These are phyloP conservation scores for Coemansia sp. DNA, from an alignment of 192 early-diverging fungal genomes.

Conservation along the genomic window DNA sequence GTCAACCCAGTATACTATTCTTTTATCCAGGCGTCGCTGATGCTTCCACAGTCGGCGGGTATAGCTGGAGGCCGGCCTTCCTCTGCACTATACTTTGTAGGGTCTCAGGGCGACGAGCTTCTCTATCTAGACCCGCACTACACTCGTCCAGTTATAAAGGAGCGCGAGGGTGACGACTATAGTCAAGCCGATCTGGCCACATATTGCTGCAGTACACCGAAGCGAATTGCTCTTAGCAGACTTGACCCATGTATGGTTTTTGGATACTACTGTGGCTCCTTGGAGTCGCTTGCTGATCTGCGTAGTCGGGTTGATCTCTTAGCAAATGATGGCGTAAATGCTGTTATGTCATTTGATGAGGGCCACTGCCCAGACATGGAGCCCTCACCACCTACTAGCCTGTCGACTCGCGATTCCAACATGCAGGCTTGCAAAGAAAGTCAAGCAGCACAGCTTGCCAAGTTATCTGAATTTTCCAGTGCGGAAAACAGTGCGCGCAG, in stretches of 20 bases:
- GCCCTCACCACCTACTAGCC: not conserved
- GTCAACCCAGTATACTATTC: constrained; percentile 85
- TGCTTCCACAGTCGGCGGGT: constrained; percentile 75
- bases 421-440: constrained; percentile 15
- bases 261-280: constrained; percentile 69
- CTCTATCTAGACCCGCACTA: constrained; percentile 94
- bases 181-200: constrained; percentile 64
- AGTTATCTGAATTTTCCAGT: not conserved
- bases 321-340: constrained; percentile 39
- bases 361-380: constrained; percentile 27
- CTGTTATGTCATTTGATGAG: constrained; percentile 44
- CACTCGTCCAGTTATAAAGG: constrained; percentile 62
- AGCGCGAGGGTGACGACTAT: constrained; percentile 17
- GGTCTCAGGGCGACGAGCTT: constrained; percentile 72
- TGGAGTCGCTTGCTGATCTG: constrained; percentile 38
- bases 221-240: constrained; percentile 69
- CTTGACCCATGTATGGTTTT: constrained; percentile 94
- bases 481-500: not conserved
- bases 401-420: constrained; percentile 2
- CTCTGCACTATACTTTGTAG: constrained; percentile 92
- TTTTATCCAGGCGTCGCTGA: constrained; percentile 67
- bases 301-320: constrained; percentile 45
- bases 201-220: constrained; percentile 78
- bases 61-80: constrained; percentile 96
- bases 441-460: constrained; percentile 13